phyloP scores from a whole-genome alignment of 768 basidiomycete species.

The Suillus weaverae region DNA sequence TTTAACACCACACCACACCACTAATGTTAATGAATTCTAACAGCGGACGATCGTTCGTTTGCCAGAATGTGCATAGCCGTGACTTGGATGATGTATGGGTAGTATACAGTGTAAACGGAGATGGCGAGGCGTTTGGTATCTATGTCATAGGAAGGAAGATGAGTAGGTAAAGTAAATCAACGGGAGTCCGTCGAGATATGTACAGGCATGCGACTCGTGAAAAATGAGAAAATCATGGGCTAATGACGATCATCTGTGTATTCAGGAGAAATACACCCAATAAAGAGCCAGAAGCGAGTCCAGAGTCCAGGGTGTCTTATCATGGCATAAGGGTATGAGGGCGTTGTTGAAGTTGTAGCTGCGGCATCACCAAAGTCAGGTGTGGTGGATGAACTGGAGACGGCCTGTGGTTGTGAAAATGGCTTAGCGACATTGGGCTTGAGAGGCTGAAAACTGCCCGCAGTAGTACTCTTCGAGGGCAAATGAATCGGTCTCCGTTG shows the following conservation, averaged over 20 bases:
- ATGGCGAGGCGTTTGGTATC: too few species aligned
- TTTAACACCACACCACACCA: background rate
- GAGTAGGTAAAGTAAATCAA: too few species aligned
- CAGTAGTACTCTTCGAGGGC: too few species aligned
- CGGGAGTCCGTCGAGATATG: too few species aligned
- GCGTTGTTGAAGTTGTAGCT: background rate
- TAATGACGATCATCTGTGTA: background rate
- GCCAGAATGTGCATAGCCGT: too few species aligned
- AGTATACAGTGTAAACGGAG: too few species aligned
- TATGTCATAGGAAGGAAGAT: too few species aligned
- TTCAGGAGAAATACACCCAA: background rate
- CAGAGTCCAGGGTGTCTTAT: background rate
- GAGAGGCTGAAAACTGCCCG: background rate
- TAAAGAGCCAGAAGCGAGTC: background rate
- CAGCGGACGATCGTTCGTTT: background rate
- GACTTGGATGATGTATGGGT: too few species aligned
- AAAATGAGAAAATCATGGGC: background rate
- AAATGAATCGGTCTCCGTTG: too few species aligned
- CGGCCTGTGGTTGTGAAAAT: background rate
- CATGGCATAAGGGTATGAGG: background rate
- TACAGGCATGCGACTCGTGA: too few species aligned
- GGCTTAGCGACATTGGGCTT: background rate
- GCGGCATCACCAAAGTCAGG: background rate
- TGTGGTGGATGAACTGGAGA: background rate
- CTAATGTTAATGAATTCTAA: background rate